These are phyloP conservation scores for Limonium bicolor DNA, from an alignment of 148 eudicot species.

Conservation along the genomic window DNA sequence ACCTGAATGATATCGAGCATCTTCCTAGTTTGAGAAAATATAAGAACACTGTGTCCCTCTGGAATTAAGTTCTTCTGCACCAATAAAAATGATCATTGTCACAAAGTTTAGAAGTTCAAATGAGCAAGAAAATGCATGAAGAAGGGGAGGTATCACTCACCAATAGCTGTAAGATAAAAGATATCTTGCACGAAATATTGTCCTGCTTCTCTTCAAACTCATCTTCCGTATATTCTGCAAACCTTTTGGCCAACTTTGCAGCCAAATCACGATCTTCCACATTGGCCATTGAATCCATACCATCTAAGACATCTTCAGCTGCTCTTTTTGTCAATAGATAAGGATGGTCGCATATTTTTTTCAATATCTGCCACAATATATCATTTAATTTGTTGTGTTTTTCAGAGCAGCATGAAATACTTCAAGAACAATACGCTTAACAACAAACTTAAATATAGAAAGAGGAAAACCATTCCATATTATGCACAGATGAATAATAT, in stretches of 20 bases:
- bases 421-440: too few species aligned
- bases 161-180: constrained; percentile 70
- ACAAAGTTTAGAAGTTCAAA: too few species aligned
- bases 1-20: constrained; percentile 95
- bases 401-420: background rate
- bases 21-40: constrained; percentile 96
- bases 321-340: constrained; percentile 90
- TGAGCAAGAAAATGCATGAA: constrained; percentile 5
- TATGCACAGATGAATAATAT: background rate
- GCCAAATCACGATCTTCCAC: constrained; percentile 65
- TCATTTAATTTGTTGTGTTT: background rate
- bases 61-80: constrained; percentile 62
- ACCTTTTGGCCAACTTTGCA: constrained; percentile 79
- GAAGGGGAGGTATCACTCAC: constrained; percentile 22
- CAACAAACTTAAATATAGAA: background rate
- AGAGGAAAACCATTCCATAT: too few species aligned
- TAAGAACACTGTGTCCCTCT: constrained; percentile 77
- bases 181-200: constrained; percentile 80
- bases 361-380: constrained; percentile 63
- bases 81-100: background rate
- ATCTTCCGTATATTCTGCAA: constrained; percentile 52
- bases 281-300: constrained; percentile 68
- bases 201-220: constrained; percentile 46
- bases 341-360: constrained; percentile 98
- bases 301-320: constrained; percentile 91